Conservation (phyloP, 495 filamentous ascomycete genomes). For the Penicillium psychrofluorescens region DNA sequence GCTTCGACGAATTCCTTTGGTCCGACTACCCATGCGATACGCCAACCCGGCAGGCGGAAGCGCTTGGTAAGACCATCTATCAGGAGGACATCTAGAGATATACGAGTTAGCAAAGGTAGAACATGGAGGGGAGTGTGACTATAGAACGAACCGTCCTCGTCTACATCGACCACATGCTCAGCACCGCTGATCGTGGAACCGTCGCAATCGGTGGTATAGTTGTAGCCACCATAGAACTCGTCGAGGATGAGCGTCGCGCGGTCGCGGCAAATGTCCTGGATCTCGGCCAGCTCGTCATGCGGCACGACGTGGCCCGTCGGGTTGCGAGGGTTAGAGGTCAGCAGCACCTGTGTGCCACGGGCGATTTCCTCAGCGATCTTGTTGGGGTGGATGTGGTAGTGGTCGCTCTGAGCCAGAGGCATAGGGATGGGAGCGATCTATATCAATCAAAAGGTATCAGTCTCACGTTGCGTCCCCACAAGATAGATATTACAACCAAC, state of each 20-base stretch:
- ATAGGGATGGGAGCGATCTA: constrained; percentile 87
- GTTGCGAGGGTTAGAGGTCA: constrained; percentile 96
- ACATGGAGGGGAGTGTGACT: constrained; percentile 13
- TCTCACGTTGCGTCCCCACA: background rate
- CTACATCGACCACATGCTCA: constrained; percentile 67
- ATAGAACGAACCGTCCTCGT: constrained; percentile 47
- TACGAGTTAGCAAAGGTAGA: constrained; percentile 1
- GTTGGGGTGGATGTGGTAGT: constrained; percentile 84
- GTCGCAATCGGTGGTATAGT: constrained; percentile 87
- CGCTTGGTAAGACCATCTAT: constrained; percentile 96
- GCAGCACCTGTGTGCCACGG: constrained; percentile 76
- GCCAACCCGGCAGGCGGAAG: constrained; percentile 93
- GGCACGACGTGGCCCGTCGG: constrained; percentile 83
- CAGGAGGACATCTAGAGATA: constrained; percentile 65
- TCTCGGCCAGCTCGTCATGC: constrained; percentile 73
- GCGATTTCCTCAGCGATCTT: constrained; percentile 89
- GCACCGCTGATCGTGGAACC: constrained; percentile 81
- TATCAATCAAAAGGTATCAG: background rate
- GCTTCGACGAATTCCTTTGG: constrained; percentile 96
- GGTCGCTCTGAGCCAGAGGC: constrained; percentile 72
- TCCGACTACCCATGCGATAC: constrained; percentile 91
- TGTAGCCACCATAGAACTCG: constrained; percentile 95
- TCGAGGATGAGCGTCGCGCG: constrained; percentile 88
- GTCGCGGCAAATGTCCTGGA: constrained; percentile 87
- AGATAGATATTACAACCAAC: constrained; percentile 7